Conservation (phyloP, 1,284 basidiomycete species). For the Cystobasidiaceae sp. region DNA sequence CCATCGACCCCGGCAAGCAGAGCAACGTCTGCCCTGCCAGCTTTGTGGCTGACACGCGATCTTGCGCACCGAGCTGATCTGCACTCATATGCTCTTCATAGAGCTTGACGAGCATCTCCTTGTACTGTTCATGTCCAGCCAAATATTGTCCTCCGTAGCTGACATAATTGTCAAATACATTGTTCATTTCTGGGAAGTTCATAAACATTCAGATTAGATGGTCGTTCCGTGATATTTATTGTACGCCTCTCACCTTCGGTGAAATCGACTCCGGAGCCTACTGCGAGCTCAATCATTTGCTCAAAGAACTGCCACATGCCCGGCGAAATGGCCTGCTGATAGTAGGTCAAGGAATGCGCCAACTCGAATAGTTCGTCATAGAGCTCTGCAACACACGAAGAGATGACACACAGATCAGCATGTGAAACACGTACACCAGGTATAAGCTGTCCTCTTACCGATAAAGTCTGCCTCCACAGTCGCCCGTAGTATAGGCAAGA, state of each 20-base stretch:
- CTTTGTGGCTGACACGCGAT: constrained; percentile 78
- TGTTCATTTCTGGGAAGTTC: constrained; percentile 81
- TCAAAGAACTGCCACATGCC: constrained; percentile 84
- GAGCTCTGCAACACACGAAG: constrained; percentile 55
- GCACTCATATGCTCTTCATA: constrained; percentile 69
- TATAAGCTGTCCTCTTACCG: constrained; percentile 47
- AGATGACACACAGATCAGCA: no score
- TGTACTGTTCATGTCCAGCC: constrained; percentile 66
- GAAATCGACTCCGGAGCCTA: constrained; percentile 75
- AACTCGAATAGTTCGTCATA: constrained; percentile 85
- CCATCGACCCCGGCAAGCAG: constrained; percentile 67
- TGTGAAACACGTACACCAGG: no score
- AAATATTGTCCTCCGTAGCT: constrained; percentile 75
- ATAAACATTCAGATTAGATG: not conserved
- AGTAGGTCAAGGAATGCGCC: constrained; percentile 79
- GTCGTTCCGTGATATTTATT: no score
- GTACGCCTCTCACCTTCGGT: constrained; percentile 61
- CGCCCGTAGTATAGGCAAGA: constrained; percentile 70
- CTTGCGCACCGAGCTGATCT: constrained; percentile 70
- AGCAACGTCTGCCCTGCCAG: constrained; percentile 75
- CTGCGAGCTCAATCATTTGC: constrained; percentile 76
- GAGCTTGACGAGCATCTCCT: constrained; percentile 76
- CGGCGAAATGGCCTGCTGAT: constrained; percentile 66
- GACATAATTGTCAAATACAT: constrained; percentile 82
- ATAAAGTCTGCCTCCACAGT: constrained; percentile 55